Conservation (phyloP, 495 filamentous ascomycete genomes). For the Penicillium cosmopolitanum region DNA sequence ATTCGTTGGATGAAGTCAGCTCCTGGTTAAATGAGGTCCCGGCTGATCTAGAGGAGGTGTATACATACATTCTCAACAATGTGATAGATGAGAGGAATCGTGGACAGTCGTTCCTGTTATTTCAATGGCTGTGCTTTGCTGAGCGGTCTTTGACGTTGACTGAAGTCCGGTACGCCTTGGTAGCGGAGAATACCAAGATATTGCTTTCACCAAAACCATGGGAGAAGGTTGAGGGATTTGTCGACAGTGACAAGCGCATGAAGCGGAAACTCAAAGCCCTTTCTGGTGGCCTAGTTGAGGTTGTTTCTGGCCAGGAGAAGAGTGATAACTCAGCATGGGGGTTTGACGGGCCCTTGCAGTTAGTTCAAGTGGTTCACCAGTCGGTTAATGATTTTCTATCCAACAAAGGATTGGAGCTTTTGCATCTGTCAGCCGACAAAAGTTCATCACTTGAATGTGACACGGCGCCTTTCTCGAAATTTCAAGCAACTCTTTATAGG, state of each 20-base stretch:
- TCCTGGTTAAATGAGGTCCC: conserved; percentile 5
- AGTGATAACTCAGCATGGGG: background rate
- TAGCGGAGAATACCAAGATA: background rate
- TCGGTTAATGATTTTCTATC: background rate
- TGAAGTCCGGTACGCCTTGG: background rate
- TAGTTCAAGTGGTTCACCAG: background rate
- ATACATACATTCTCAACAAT: conserved; percentile 3
- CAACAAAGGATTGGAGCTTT: background rate
- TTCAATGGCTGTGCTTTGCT: conserved; percentile 15
- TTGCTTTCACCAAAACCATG: background rate
- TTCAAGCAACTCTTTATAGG: background rate
- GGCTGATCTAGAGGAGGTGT: conserved; percentile 8
- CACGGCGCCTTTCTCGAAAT: background rate
- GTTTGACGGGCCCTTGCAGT: background rate
- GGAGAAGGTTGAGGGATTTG: background rate
- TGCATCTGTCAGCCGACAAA: background rate
- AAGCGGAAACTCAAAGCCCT: background rate
- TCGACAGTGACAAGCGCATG: background rate
- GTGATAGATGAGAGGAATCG: conserved; percentile 2
- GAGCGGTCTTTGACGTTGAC: background rate
- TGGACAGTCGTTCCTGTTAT: conserved; percentile 2
- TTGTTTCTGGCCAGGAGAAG: no score
- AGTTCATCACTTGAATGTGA: background rate
- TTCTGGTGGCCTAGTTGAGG: background rate
- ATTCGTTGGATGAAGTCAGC: conserved; percentile 1